Evolutionary conservation across 441 rosid genomes (phyloP), one percentile per base, ranked within the genome.

Genomic region (Breynia disticha): DNA sequence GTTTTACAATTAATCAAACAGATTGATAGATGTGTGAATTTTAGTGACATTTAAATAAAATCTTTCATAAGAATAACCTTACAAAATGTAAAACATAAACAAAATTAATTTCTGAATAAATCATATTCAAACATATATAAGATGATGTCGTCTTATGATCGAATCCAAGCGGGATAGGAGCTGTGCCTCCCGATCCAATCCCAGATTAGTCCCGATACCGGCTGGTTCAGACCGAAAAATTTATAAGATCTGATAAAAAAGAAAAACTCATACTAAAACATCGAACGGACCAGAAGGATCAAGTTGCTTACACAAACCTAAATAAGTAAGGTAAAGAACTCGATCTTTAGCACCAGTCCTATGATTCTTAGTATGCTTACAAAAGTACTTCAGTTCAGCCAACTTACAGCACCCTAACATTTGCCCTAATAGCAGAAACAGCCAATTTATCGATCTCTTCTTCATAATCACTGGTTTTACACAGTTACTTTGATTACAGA

Each of bases 311-410:
- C 75, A 75, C 1, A 79, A 16, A 4, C 50, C 77, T 12, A 79
- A 11, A 45, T 74, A 79, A 16, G 79, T 64, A 38, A 63, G 63
- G 59, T 76, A 79, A 37, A 79, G 68, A 52, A 79, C 62, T 18
- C 81, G 75, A 49, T 79, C 74, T 55, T 79, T 79, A n/a, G 84
- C 81, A 0, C 78, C 81, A 0, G 84, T 76, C 42, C 81, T 56
- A 47, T 79, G 84, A 62, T 71, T 73, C 55, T 46, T 67, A 0
- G 79, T 69, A 54, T 76, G 79, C 60, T 76, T 74, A 67, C 79
- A 79, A 43, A 74, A 76, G 53, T 79, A 76, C 54, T 72, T 79
- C 55, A 79, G 58, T 1, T 70, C 67, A 17, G 55, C 38, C 10
- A 76, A 67, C 3, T 68, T 74, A 64, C 77, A 72, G 17, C 78